Evolutionary conservation across 768 basidiomycete genomes (phyloP).

Genomic region (Boletus rex-veris): DNA sequence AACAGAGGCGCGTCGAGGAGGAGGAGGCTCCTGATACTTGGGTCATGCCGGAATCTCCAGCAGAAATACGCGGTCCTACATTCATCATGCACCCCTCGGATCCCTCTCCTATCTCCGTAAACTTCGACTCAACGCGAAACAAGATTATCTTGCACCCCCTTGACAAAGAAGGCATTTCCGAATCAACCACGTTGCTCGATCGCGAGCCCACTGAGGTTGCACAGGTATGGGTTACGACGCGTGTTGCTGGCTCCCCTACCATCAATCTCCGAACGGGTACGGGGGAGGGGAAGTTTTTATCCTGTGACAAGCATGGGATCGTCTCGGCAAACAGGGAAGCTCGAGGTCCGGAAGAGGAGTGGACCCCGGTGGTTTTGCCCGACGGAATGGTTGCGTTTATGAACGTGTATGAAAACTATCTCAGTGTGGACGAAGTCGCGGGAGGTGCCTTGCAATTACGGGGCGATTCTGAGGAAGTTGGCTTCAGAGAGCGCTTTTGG

Average conservation of each 20-base stretch:
- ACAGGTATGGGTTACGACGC: conserved; percentile 90
- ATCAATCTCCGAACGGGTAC: conserved; percentile 84
- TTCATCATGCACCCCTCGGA: conserved; percentile 83
- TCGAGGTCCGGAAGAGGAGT: conserved; percentile 90
- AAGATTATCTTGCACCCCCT: conserved; percentile 63
- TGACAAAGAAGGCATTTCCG: conserved; percentile 55
- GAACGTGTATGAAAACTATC: conserved; percentile 87
- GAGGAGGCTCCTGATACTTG: conserved; percentile 71
- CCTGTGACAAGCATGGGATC: conserved; percentile 81
- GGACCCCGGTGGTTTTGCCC: conserved; percentile 78
- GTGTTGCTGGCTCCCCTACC: conserved; percentile 77
- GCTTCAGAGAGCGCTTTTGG: conserved; percentile 83
- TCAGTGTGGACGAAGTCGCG: conserved; percentile 81
- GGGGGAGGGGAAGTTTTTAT: conserved; percentile 89
- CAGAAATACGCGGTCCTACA: conserved; percentile 83
- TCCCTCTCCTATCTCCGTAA: conserved; percentile 70
- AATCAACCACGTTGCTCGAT: conserved; percentile 49
- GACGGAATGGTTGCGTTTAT: conserved; percentile 87
- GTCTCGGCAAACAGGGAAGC: conserved; percentile 85
- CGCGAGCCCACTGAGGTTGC: conserved; percentile 76
- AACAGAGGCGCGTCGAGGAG: conserved; percentile 51
- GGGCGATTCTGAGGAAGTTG: conserved; percentile 82
- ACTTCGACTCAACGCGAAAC: conserved; percentile 73
- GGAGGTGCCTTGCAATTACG: conserved; percentile 75
- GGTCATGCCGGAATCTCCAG: conserved; percentile 69